These are phyloP conservation scores for Annona squamosa DNA, from an alignment of 164 flowering plant species.

Conservation along the genomic window DNA sequence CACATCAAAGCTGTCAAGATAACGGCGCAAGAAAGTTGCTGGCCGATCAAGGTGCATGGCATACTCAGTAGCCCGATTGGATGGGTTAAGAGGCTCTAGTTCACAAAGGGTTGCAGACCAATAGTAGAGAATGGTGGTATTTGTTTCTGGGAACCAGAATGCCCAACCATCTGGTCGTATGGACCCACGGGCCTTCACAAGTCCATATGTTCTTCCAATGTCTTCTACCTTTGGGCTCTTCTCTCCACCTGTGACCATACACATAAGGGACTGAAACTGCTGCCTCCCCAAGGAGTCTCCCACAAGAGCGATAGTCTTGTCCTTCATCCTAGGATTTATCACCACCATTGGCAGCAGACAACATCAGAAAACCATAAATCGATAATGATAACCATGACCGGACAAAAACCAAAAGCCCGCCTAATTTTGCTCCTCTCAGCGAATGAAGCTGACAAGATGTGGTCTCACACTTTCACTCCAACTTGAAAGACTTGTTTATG, in stretches of 20 bases:
- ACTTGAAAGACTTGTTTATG: no score
- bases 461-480: no score
- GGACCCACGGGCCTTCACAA: slow-evolving; percentile 43
- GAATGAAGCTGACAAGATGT: neutral
- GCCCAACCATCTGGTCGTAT: slow-evolving; percentile 80
- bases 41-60: slow-evolving; percentile 87
- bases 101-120: slow-evolving; percentile 74
- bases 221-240: slow-evolving; percentile 47
- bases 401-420: neutral
- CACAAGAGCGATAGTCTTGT: slow-evolving; percentile 62
- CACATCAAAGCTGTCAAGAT: slow-evolving; percentile 44
- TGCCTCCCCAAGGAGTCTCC: slow-evolving; percentile 83
- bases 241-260: slow-evolving; percentile 66
- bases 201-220: slow-evolving; percentile 62
- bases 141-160: slow-evolving; percentile 48
- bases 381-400: neutral
- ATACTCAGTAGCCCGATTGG: slow-evolving; percentile 30
- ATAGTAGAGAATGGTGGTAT: slow-evolving; percentile 68
- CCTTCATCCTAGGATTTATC: slow-evolving; percentile 49
- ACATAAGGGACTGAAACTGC: slow-evolving; percentile 76
- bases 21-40: slow-evolving; percentile 45
- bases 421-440: neutral
- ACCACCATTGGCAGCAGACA: slow-evolving; percentile 5
- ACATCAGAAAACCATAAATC: neutral
- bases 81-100: slow-evolving; percentile 42